Percentiles rank a stretch among this genome's conserved stretches.
phyloP scores from a whole-genome alignment of 345 rosid species.

The Xanthoceras sorbifolium region DNA sequence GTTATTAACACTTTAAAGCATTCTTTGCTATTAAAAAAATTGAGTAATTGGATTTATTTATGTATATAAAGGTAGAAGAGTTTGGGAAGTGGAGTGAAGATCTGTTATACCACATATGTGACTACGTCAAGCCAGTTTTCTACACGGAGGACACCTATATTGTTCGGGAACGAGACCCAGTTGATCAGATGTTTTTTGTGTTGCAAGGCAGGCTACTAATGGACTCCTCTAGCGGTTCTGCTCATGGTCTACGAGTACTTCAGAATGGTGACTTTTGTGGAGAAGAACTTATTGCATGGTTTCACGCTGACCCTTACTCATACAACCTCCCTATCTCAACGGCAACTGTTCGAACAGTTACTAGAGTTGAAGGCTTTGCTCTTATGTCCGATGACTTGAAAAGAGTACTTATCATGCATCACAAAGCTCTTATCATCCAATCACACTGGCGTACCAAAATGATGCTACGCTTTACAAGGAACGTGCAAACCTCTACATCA shows the following conservation, averaged over 20 bases:
- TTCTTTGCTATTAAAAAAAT: too few relatives aligned
- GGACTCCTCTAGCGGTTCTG: not conserved
- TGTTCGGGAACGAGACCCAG: not conserved
- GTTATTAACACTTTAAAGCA: too few relatives aligned
- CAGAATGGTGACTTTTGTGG: slow-evolving; percentile 84
- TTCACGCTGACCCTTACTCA: not conserved
- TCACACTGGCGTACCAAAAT: too few relatives aligned
- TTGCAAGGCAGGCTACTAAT: not conserved
- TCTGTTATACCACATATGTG: not conserved
- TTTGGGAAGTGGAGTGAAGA: not conserved
- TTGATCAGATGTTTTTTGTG: slow-evolving; percentile 3
- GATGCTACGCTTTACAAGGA: too few relatives aligned
- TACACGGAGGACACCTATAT: not conserved
- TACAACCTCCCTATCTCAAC: slow-evolving; percentile 7
- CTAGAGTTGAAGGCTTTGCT: slow-evolving; percentile 13
- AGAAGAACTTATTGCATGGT: slow-evolving; percentile 25
- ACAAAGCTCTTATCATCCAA: not conserved
- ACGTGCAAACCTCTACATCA: too few relatives aligned
- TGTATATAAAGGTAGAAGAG: slow-evolving; percentile 1
- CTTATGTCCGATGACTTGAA: slow-evolving; percentile 49
- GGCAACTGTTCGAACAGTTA: not conserved
- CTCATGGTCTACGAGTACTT: not conserved
- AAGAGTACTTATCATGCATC: not conserved
- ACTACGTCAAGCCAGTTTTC: not conserved
- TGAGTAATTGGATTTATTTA: not conserved